These are phyloP conservation scores for Salvia rosmarinus DNA, from an alignment of 257 asterid species.

Conservation along the genomic window DNA sequence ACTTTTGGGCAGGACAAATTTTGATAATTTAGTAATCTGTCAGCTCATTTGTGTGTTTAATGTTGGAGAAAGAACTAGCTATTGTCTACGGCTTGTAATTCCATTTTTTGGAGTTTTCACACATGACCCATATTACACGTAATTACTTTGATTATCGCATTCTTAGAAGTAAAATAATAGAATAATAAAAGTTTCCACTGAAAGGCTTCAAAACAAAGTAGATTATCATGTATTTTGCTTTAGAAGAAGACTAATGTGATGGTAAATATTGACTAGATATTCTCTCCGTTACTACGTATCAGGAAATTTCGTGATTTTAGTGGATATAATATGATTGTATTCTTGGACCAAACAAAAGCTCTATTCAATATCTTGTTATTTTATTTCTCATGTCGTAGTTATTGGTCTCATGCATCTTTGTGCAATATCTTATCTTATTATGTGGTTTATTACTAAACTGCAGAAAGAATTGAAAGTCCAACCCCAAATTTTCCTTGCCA, in stretches of 20 bases:
- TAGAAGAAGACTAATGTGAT: slow-evolving; percentile 15
- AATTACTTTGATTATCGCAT: background rate
- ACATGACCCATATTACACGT: background rate
- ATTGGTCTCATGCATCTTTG: background rate
- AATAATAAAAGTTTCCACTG: background rate
- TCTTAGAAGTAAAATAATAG: background rate
- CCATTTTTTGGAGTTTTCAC: slow-evolving; percentile 2
- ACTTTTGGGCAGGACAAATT: background rate
- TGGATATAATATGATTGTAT: slow-evolving; percentile 29
- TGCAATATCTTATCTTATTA: slow-evolving; percentile 38
- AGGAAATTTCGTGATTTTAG: slow-evolving; percentile 21
- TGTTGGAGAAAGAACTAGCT: slow-evolving; percentile 5
- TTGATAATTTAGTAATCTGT: background rate
- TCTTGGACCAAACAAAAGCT: slow-evolving; percentile 21
- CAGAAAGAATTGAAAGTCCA: slow-evolving; percentile 40
- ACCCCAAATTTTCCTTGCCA: slow-evolving; percentile 23
- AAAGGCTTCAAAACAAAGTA: slow-evolving; percentile 33
- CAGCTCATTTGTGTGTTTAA: background rate
- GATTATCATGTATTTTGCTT: slow-evolving; percentile 24
- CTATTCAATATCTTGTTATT: background rate
- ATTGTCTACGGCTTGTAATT: background rate
- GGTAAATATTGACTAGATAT: slow-evolving; percentile 16
- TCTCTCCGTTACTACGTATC: background rate
- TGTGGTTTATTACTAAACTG: slow-evolving; percentile 41
- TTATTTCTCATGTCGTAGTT: slow-evolving; percentile 1